A percentile compares a stretch with the other conserved stretches of the same genome.
phyloP scores from a whole-genome alignment of 257 asterid genomes.

The Apocynum venetum region DNA sequence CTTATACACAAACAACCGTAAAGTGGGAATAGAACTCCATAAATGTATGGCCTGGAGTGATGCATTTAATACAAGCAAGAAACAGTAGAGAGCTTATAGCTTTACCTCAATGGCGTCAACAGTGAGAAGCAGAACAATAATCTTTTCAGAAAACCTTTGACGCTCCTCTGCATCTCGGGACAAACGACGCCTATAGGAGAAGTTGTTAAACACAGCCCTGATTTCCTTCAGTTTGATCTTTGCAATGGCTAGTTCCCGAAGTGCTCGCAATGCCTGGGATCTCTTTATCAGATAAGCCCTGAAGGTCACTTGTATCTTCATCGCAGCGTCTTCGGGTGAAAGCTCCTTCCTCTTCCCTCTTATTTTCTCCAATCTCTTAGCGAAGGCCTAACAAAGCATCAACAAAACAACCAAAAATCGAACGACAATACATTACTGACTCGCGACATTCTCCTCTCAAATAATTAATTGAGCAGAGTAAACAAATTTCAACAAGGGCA shows the following conservation, averaged over 20 bases:
- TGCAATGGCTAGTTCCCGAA: slow-evolving; percentile 90
- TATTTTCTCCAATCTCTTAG: slow-evolving; percentile 63
- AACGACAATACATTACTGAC: background rate
- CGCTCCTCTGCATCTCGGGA: slow-evolving; percentile 74
- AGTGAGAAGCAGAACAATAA: slow-evolving; percentile 86
- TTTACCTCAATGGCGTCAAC: slow-evolving; percentile 93
- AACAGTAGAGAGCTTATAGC: background rate
- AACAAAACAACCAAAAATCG: background rate
- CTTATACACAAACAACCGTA: background rate
- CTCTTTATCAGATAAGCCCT: slow-evolving; percentile 71
- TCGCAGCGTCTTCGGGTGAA: slow-evolving; percentile 64
- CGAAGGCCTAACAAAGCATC: slow-evolving; percentile 49
- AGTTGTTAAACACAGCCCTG: slow-evolving; percentile 81
- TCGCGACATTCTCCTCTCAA: background rate
- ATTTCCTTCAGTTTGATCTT: slow-evolving; percentile 86
- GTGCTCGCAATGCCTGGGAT: slow-evolving; percentile 82
- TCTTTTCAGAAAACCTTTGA: slow-evolving; percentile 86
- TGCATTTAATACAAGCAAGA: background rate
- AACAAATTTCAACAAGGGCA: background rate
- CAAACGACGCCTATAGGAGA: slow-evolving; percentile 73
- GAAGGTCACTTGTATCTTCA: slow-evolving; percentile 65
- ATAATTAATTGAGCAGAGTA: background rate
- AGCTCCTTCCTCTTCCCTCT: slow-evolving; percentile 74
- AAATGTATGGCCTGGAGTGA: background rate
- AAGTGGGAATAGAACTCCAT: background rate